phyloP scores from a whole-genome alignment of 441 rosid genomes.

The Kokia cookei region DNA sequence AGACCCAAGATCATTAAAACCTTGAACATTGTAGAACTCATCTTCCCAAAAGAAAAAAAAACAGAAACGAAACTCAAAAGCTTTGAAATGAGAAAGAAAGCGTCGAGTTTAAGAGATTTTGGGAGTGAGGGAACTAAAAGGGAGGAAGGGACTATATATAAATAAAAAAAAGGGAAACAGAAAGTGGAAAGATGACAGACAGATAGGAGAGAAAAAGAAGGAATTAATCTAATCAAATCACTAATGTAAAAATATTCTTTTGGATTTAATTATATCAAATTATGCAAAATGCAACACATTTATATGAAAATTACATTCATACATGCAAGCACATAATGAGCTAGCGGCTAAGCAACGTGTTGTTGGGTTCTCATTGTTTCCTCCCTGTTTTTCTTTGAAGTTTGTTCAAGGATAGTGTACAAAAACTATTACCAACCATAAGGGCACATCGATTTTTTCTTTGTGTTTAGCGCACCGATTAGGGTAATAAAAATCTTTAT shows the following conservation, averaged over 20 bases:
- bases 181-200: neutral
- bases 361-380: neutral
- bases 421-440: neutral
- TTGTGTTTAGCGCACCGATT: neutral
- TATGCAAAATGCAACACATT: neutral
- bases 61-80: neutral
- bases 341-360: slow-evolving; percentile 2
- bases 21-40: slow-evolving; percentile 38
- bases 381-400: slow-evolving; percentile 7
- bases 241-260: neutral
- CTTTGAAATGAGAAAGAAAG: neutral
- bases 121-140: neutral
- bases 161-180: neutral
- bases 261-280: neutral
- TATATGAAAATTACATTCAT: neutral
- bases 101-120: neutral
- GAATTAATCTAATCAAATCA: neutral
- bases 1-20: slow-evolving; percentile 48
- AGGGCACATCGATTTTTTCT: slow-evolving; percentile 5
- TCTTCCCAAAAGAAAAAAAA: slow-evolving; percentile 9
- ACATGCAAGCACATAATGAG: neutral
- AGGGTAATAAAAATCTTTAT: neutral
- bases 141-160: neutral
- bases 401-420: slow-evolving; percentile 16
- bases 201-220: neutral